These are phyloP conservation scores for Aspergillus aculeatus DNA, from an alignment of 2,329 filamentous ascomycete genomes.

Conservation along the genomic window DNA sequence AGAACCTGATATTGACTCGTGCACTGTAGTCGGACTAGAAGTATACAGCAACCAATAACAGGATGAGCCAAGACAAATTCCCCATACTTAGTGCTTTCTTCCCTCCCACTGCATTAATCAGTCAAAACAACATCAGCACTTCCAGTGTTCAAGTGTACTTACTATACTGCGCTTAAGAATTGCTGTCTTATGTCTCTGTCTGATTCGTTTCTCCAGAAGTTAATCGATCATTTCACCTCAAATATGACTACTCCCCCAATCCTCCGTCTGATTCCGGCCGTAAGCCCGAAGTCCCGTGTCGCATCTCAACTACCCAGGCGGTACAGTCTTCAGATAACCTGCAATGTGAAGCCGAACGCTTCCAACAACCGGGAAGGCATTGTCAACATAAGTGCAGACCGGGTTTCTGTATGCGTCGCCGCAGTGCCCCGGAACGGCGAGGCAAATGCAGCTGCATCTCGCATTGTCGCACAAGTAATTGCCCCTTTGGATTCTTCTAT, in stretches of 20 bases:
- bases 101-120: background rate
- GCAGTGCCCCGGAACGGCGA: constrained; percentile 66
- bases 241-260: constrained; percentile 4
- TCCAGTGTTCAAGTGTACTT: background rate
- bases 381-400: constrained; percentile 53
- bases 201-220: background rate
- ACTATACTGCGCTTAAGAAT: background rate
- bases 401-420: constrained; percentile 64
- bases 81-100: background rate
- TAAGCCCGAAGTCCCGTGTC: constrained; percentile 9
- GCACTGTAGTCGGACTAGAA: background rate
- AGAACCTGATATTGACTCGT: no score
- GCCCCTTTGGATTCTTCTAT: background rate
- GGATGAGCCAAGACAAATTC: background rate
- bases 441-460: constrained; percentile 65
- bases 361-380: constrained; percentile 63
- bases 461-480: constrained; percentile 59
- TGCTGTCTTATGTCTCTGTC: no score
- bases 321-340: constrained; percentile 58
- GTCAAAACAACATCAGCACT: background rate
- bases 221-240: background rate
- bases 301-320: background rate
- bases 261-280: constrained; percentile 15
- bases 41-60: background rate
- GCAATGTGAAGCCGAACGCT: constrained; percentile 66